Evolutionary conservation across 306 rosid genomes (phyloP).

Genomic region (Rosa chinensis): DNA sequence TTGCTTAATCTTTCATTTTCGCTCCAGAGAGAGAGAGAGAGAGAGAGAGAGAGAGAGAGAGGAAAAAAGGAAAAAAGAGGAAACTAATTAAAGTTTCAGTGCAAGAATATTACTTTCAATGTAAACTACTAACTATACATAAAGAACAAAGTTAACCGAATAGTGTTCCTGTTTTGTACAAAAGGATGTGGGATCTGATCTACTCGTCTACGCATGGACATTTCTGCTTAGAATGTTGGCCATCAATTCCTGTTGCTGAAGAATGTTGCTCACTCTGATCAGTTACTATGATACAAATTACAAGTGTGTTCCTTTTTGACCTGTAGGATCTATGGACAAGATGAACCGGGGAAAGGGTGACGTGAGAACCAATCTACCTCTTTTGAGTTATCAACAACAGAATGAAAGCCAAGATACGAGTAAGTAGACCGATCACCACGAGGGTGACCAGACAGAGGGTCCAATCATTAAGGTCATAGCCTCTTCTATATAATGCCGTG

Average conservation of each 20-base stretch:
- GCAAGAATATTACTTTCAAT: neutral
- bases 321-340: neutral
- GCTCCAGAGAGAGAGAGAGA: neutral
- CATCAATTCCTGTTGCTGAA: conserved; percentile 28
- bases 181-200: neutral
- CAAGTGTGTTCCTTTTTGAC: neutral
- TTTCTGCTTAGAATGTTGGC: conserved; percentile 12
- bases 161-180: neutral
- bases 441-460: conserved; percentile 47
- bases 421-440: conserved; percentile 41
- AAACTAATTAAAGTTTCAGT: too few relatives aligned
- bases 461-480: conserved; percentile 66
- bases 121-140: neutral
- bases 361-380: conserved; percentile 33
- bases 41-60: neutral
- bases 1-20: too few relatives aligned
- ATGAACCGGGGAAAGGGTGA: neutral
- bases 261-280: neutral
- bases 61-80: neutral
- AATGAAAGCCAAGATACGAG: conserved; percentile 49
- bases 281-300: conserved; percentile 10
- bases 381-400: conserved; percentile 40
- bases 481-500: conserved; percentile 45
- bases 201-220: neutral
- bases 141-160: neutral